Evolutionary conservation across 306 rosid genomes (phyloP), one percentile per base, ranked within the genome.

Genomic region (Senna tora): DNA sequence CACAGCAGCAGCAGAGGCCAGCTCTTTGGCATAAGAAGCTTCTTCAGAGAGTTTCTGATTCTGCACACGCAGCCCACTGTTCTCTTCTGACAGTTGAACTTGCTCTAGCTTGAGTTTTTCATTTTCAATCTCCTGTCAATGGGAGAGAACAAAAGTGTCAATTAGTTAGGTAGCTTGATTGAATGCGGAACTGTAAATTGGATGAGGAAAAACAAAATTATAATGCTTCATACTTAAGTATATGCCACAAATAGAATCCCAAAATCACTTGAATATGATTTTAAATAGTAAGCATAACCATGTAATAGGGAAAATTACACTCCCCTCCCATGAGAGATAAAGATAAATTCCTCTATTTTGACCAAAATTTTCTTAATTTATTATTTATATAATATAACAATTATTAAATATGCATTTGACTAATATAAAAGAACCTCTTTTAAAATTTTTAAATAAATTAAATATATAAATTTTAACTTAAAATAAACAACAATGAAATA

Each of bases 1-100:
- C 54, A 95, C 92, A 51, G 99, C 99, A 72, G 99, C 99, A 74
- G 99, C 99, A 68, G 99, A 89, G 53, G 99, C 99, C 67, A 95
- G 80, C 75, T 95, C 99, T 74, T 92, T 95, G 47, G 99, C 99
- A 78, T 95, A 95, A 55, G 92, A 90, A 75, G 99, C 96, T 87
- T 95, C 99, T 83, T 95, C 99, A 5, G 97, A 89, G 65, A 95
- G 84, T 81, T 95, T 95, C 75, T 89, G 96, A 80, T 95, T 95
- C 85, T 95, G 99, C 50, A 95, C 97, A 38, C 51, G 89, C 81
- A 95, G 59, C 54, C 97, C 99, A 73, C 99, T 95, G 75, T 87
- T 95, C 73, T 95, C 97, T 79, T 95, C 99, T 1, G 96, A 92
- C 59, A 84, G 81, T 36, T 87, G 93, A 79, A 91, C 96, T 46